Evolutionary conservation across 1,139 yeast species (phyloP).

Genomic region (Komagataea norvegica): DNA sequence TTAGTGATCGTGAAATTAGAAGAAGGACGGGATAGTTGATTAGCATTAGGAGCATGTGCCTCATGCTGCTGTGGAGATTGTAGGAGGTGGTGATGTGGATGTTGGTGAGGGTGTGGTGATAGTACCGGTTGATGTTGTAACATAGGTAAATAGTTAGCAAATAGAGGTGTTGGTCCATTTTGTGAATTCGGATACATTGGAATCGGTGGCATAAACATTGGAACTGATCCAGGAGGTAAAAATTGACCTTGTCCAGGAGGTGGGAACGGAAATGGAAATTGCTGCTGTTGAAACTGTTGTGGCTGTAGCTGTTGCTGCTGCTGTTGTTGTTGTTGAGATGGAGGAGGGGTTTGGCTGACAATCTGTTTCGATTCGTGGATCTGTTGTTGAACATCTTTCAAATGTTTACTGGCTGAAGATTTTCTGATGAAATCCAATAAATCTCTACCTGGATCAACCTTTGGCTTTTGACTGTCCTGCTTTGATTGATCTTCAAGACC

Average conservation of each 20-base stretch:
- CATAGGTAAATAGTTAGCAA: conserved; percentile 6
- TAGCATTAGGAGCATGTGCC: conserved; percentile 36
- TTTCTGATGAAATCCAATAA: conserved; percentile 42
- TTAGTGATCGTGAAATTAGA: conserved; percentile 27
- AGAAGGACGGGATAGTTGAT: conserved; percentile 42
- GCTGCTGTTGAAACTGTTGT: conserved; percentile 15
- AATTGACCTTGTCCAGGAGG: conserved; percentile 6
- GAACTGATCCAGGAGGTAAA: conserved; percentile 8
- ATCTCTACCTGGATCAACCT: conserved; percentile 70
- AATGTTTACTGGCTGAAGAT: conserved; percentile 22
- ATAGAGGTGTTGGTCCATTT: conserved; percentile 5
- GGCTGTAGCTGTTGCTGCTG: conserved; percentile 2
- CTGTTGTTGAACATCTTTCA: conserved; percentile 17
- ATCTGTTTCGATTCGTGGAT: conserved; percentile 10
- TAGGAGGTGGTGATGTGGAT: conserved; percentile 25
- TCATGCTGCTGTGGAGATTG: conserved; percentile 14
- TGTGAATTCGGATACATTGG: conserved; percentile 2
- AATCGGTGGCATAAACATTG: conserved; percentile 5
- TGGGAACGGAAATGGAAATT: conserved; percentile 10
- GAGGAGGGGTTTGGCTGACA: conserved; percentile 11
- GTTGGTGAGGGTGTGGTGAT: conserved; percentile 1
- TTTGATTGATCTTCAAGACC: conserved; percentile 42
- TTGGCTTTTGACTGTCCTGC: conserved; percentile 18
- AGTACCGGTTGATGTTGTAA: conserved; percentile 1
- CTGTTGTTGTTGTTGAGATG: conserved; percentile 12